Percentiles rank a stretch among this genome's conserved stretches.
These are phyloP conservation scores for Arbutus unedo DNA, from an alignment of 148 eudicot genomes.

Conservation along the genomic window DNA sequence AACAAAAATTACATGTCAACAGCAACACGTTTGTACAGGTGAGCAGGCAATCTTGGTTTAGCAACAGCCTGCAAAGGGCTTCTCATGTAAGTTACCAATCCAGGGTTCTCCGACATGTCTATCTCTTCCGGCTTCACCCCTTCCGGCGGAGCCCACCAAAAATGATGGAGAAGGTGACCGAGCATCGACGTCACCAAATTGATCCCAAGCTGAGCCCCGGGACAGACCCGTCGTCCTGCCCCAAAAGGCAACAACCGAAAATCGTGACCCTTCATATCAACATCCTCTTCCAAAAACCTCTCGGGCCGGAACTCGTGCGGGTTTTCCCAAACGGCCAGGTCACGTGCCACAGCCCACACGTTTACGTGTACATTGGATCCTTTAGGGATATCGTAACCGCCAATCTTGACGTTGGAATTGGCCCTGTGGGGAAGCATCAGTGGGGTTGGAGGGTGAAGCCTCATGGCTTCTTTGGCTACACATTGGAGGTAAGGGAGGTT, in stretches of 20 bases:
- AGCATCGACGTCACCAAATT: slow-evolving; percentile 76
- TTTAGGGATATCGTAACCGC: slow-evolving; percentile 81
- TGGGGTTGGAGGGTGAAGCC: slow-evolving; percentile 90
- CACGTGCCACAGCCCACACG: slow-evolving; percentile 89
- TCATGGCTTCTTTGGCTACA: slow-evolving; percentile 63
- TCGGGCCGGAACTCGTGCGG: slow-evolving; percentile 73
- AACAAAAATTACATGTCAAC: slow-evolving; percentile 3
- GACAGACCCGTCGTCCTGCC: slow-evolving; percentile 78
- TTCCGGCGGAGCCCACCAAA: slow-evolving; percentile 52
- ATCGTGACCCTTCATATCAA: slow-evolving; percentile 81
- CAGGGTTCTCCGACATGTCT: slow-evolving; percentile 70
- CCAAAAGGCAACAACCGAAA: slow-evolving; percentile 74
- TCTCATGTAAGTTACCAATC: slow-evolving; percentile 73
- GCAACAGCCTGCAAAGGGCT: slow-evolving; percentile 61
- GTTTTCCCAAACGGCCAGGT: slow-evolving; percentile 55
- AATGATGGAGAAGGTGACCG: slow-evolving; percentile 79
- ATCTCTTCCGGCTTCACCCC: slow-evolving; percentile 63
- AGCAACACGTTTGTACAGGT: slow-evolving; percentile 59
- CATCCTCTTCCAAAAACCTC: slow-evolving; percentile 66
- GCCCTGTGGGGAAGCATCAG: slow-evolving; percentile 84
- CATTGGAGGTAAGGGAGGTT: slow-evolving; percentile 73
- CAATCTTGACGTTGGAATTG: slow-evolving; percentile 63
- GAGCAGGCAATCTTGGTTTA: slow-evolving; percentile 58
- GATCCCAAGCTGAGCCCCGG: slow-evolving; percentile 77
- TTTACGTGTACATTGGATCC: slow-evolving; percentile 64